Evolutionary conservation across 192 early-diverging fungal genomes (phyloP), one percentile per base, ranked within the genome.

Genomic region (Piromyces finnis): DNA sequence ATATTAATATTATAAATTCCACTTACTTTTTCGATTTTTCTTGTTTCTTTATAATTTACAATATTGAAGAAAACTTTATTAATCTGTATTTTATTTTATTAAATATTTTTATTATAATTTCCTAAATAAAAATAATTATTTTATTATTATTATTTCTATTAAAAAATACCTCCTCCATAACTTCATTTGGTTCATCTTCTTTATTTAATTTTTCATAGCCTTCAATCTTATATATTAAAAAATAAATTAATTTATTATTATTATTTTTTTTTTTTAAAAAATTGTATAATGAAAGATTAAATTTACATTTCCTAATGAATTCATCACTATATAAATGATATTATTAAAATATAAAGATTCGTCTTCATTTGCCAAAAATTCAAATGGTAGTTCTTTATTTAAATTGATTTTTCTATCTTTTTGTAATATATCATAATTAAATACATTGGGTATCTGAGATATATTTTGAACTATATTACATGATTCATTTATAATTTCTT

Each of bases 181-280:
- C 83, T 12, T 84, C 88, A 29, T 85, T 84, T 77, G 32, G 39
- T 30, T 79, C 83, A 13, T 80, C 81, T 79, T 84, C 85, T 36
- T 82, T 83, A 22, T 82, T 82, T 28, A 83, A 30, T 15, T 82
- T 81, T 22, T 85, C 84, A 41, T 87, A 81, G 15, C 85, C 79
- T 37, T 83, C 82, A 36, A 85, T 78, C 28, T 82, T 36, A 39
- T 37, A 37, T 37, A 14, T 37, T 14, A 37, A 37, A 14, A 14
- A 14, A 37, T 13, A 37, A 14, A 37, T 35, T 35, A 35, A 35
- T 3, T 35, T 35, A 35, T 35, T 35, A 35, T 35, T 35, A 7
- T 3, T 7, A 35, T 35, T 7, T 35, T 7, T 35, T 7, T 35
- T n/a, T n/a, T n/a, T n/a, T n/a, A n/a, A n/a, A n/a, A n/a, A n/a